Evolutionary conservation across 179 eudicot genomes (phyloP).

Genomic region (Nepenthes alata): DNA sequence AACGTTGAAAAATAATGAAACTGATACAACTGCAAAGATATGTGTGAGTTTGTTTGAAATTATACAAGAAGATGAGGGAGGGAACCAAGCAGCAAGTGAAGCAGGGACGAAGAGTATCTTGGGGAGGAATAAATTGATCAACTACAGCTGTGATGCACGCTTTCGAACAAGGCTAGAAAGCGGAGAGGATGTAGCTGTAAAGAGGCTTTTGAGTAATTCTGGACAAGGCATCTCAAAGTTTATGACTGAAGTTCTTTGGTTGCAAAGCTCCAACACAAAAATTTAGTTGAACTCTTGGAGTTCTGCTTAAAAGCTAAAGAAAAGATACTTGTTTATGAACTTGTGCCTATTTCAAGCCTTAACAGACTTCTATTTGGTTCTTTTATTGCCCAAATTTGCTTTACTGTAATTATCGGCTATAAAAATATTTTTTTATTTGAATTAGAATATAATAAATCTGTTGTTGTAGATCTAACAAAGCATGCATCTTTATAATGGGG

Average conservation of each 20-base stretch:
- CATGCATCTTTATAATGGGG: conserved; percentile 12
- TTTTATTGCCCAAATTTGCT: background rate
- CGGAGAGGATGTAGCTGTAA: conserved; percentile 28
- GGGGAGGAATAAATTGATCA: background rate
- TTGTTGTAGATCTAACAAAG: no score
- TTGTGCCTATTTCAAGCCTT: conserved; percentile 24
- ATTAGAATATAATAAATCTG: no score
- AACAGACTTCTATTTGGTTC: conserved; percentile 24
- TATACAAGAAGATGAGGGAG: no score
- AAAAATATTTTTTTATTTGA: no score
- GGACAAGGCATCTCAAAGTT: conserved; percentile 19
- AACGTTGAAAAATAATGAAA: no score
- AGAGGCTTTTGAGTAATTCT: conserved; percentile 19
- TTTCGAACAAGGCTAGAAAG: background rate
- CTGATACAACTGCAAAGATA: no score
- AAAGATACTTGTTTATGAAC: conserved; percentile 27
- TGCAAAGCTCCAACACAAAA: conserved; percentile 31
- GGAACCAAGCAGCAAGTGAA: no score
- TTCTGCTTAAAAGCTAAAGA: conserved; percentile 21
- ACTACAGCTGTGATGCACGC: background rate
- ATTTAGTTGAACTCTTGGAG: conserved; percentile 25
- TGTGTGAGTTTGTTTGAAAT: no score
- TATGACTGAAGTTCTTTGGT: conserved; percentile 21
- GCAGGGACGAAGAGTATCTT: background rate
- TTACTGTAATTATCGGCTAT: background rate